Base-by-base conservation (phyloP, 1,139 yeast species). In the Insectozyma bohioensis region DNA sequence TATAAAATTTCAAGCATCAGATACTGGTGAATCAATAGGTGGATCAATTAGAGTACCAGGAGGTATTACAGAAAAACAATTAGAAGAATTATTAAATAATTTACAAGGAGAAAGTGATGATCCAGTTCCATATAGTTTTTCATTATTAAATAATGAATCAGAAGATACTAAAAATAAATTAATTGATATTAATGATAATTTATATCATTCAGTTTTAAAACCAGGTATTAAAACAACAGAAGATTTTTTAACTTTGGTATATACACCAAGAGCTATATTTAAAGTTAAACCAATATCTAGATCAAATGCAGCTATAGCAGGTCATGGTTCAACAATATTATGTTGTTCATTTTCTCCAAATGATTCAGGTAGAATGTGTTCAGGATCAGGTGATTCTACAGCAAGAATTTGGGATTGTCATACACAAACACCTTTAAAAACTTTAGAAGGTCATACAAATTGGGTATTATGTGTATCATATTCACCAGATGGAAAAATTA, bases 381-480 rank as follows among this genome's bases (percentile, higher is more conserved):
- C 97, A 0, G 99, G 98, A 28, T 88, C 97, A 6, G 99, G 99
- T 28, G 99, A 92, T 56, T 78, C 85, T 26, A 90, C 97, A n/a
- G 97, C 97, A 4, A 72, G 97, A 52, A 78, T 92, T 33, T 92
- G 99, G 99, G 97, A 90, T 59, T 85, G 96, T 58, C 85, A 87
- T 51, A 90, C 97, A 0, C 95, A 86, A 49, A 92, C 98, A 0
- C 96, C 97, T 4, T 65, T 80, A 52, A 74, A 78, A 40, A 86
- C 95, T 0, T 66, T 94, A 35, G 54, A 68, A 11, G 98, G 98
- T 0, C 99, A 92, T 53, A 66, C 79, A 12, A 88, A 88, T 61
- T 94, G 97, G 96, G 97, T 92, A 6, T 65, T 92, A 30, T 84
- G 95, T 52, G 96, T 85, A n/a, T 69, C 86, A 4, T 92, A 95